A percentile compares a stretch with the other conserved stretches of the same genome.
Evolutionary conservation across 139 green algal genomes (phyloP).

Genomic region (Dunaliella sp.): DNA sequence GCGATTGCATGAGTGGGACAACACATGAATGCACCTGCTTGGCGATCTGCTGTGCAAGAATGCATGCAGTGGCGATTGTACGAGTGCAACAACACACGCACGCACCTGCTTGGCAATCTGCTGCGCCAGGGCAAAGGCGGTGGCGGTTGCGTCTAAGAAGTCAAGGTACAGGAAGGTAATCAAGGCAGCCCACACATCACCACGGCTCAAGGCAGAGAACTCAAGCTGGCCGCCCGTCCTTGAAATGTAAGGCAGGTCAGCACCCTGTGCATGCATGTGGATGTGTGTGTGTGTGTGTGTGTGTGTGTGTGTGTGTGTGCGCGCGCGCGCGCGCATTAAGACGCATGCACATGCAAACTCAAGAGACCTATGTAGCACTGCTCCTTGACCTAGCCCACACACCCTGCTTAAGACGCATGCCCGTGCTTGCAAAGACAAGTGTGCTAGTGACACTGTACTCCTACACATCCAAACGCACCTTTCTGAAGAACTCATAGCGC

Average conservation of each 20-base stretch:
- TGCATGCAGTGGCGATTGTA: neutral
- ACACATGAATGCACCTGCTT: neutral
- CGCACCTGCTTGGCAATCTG: constrained; percentile 55
- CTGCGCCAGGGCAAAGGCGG: constrained; percentile 70
- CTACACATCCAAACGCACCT: neutral
- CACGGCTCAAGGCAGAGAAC: constrained; percentile 5
- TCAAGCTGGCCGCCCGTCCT: constrained; percentile 5
- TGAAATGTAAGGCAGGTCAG: neutral
- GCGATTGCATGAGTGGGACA: too few relatives aligned
- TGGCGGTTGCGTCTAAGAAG: constrained; percentile 72
- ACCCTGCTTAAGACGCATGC: too few relatives aligned
- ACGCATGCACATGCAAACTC: too few relatives aligned
- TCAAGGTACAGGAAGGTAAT: constrained; percentile 68
- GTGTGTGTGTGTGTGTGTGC: neutral
- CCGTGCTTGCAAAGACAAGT: neutral
- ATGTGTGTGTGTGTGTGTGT: neutral
- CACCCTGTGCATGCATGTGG: neutral
- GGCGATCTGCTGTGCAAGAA: neutral
- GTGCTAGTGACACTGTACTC: neutral
- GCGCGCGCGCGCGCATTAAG: too few relatives aligned
- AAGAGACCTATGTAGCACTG: too few relatives aligned
- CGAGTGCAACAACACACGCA: constrained; percentile 2
- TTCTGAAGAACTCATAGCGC: neutral
- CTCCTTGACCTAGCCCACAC: too few relatives aligned
- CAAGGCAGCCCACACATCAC: constrained; percentile 19